phyloP scores from a whole-genome alignment of 441 rosid species.

The Pelargonium cotyledonis region DNA sequence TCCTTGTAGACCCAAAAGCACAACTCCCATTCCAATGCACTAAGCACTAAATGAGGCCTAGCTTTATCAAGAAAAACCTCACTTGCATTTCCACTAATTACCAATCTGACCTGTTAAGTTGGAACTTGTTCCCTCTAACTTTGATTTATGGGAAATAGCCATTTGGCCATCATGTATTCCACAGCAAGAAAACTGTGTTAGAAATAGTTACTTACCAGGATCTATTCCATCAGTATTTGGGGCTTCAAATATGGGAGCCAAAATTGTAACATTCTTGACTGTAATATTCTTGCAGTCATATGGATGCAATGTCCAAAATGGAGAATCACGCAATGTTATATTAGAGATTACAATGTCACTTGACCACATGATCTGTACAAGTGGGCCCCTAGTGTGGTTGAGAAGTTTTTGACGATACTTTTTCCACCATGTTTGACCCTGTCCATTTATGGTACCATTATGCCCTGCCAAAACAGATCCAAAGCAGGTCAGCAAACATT shows the following conservation, averaged over 20 bases:
- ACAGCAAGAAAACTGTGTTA: background rate
- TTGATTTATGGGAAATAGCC: no score
- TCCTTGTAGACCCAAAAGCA: no score
- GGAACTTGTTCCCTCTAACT: no score
- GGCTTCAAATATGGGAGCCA: slow-evolving; percentile 75
- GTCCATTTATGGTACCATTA: slow-evolving; percentile 91
- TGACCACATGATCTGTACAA: slow-evolving; percentile 85
- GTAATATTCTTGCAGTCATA: slow-evolving; percentile 92
- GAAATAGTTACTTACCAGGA: slow-evolving; percentile 47
- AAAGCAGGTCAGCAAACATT: background rate
- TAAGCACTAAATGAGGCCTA: no score
- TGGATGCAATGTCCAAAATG: slow-evolving; percentile 96
- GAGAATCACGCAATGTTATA: slow-evolving; percentile 79
- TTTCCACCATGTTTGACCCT: slow-evolving; percentile 89
- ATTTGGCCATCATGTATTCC: background rate
- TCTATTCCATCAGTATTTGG: slow-evolving; percentile 95
- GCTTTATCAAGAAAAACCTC: no score
- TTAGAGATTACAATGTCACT: slow-evolving; percentile 71
- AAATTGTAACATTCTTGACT: slow-evolving; percentile 76
- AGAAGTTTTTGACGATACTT: slow-evolving; percentile 59
- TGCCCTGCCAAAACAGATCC: slow-evolving; percentile 41
- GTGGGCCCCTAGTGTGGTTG: slow-evolving; percentile 84
- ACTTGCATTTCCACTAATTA: no score
- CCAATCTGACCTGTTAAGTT: no score
- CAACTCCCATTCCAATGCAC: no score